phyloP scores from a whole-genome alignment of 352 stramenopile species.

The Aphanomyces cochlioides region DNA sequence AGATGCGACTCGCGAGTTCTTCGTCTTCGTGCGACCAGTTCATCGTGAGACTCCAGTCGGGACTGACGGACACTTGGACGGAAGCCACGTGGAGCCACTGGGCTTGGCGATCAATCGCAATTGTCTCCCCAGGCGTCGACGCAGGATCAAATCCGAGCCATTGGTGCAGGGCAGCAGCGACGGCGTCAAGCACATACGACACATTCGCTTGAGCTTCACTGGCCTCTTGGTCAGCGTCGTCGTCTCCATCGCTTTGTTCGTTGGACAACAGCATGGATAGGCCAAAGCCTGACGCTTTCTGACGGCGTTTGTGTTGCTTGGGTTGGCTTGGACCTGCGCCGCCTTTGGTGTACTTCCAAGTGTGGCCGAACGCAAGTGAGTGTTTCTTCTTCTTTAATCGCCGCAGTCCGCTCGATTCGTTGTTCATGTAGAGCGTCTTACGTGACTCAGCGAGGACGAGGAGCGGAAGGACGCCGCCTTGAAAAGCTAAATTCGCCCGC shows the following conservation, averaged over 20 bases:
- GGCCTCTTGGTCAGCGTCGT: slow-evolving; percentile 46
- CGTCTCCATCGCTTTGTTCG: slow-evolving; percentile 66
- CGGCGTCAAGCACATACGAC: slow-evolving; percentile 43
- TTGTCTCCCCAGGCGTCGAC: slow-evolving; percentile 25
- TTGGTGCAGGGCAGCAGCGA: slow-evolving; percentile 47
- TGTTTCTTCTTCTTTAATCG: slow-evolving; percentile 87
- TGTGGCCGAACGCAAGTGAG: slow-evolving; percentile 64
- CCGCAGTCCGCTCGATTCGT: slow-evolving; percentile 48
- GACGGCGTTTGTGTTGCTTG: slow-evolving; percentile 51
- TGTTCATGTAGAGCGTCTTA: slow-evolving; percentile 74
- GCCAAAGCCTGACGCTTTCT: slow-evolving; percentile 50
- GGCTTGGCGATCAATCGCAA: slow-evolving; percentile 37
- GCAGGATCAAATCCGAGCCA: slow-evolving; percentile 55
- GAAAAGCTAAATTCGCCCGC: slow-evolving; percentile 24
- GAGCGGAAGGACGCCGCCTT: slow-evolving; percentile 49
- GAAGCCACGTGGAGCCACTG: slow-evolving; percentile 72
- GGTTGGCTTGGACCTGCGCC: slow-evolving; percentile 47
- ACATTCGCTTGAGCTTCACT: slow-evolving; percentile 61
- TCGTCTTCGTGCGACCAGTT: slow-evolving; percentile 85
- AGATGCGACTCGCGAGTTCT: slow-evolving; percentile 68
- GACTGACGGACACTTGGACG: slow-evolving; percentile 59
- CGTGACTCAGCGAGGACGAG: slow-evolving; percentile 72
- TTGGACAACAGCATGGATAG: slow-evolving; percentile 78
- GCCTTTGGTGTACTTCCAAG: slow-evolving; percentile 77
- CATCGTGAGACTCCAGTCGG: slow-evolving; percentile 77